Base-by-base conservation (phyloP, 371 early-diverging fungal genomes). In the Mucor ambiguus region DNA sequence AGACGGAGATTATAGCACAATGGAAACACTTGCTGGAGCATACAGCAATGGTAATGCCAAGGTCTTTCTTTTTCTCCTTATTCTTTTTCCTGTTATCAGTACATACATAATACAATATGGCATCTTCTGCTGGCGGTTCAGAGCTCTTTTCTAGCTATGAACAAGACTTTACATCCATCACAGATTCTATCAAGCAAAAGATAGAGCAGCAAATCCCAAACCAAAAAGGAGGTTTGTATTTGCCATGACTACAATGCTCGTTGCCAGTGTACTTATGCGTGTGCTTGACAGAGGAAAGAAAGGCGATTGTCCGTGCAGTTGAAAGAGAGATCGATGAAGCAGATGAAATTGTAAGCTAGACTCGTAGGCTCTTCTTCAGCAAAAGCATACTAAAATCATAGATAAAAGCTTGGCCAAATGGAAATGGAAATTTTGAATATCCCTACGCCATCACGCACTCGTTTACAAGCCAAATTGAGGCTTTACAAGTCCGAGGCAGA, bases 241-340 rank as follows among this genome's bases (percentile, higher is more conserved):
- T 55, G 1, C 65, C 30, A 14, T 30, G 55, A 29, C 28, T 61
- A 12, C 49, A 26, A 38, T 41, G 22, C 46, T 32, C n/a, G 12
- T 46, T 24, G 4, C 9, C 11, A 58, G 18, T 30, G 20, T 49
- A 5, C 14, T 49, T 28, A 24, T n/a, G 2, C 12, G 24, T 22
- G 24, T 22, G 14, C 14, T 26, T 14, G 26, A 57, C 72, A 92
- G 94, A 95, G 69, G 81, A 85, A 65, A 82, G 85, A 74, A 93
- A 93, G 67, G 84, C 90, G 14, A 83, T 89, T 5, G 72, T 88
- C 43, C 90, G 90, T 63, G 89, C 93, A 20, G 81, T 88, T 3
- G 91, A 93, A 70, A 87, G 94, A 61, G 95, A 95, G 76, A 77
- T 95, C 16, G 94, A 94, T n/a, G 97, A 97, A 76, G 92, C 92